Evolutionary conservation across 2,329 filamentous ascomycete species (phyloP).

Genomic region (Aspergillus sp.): DNA sequence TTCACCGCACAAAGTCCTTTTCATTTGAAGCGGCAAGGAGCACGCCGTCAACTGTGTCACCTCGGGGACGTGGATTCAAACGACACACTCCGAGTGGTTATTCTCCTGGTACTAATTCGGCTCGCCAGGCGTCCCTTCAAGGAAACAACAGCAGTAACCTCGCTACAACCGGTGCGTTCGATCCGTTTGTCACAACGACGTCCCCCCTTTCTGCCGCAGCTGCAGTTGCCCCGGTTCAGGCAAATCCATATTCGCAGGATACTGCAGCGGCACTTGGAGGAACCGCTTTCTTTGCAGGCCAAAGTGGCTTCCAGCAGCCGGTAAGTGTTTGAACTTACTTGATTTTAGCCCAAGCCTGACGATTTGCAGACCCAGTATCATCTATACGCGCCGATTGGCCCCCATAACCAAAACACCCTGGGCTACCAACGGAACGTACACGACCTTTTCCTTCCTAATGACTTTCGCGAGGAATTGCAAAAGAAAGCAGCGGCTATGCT

Average conservation of each 20-base stretch:
- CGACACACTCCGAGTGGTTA: slow-evolving; percentile 7
- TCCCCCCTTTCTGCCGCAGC: slow-evolving; percentile 44
- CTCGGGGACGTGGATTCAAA: slow-evolving; percentile 1
- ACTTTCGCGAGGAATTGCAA: slow-evolving; percentile 77
- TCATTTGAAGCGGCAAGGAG: slow-evolving; percentile 1
- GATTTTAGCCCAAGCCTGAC: slow-evolving; percentile 3
- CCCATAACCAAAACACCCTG: slow-evolving; percentile 69
- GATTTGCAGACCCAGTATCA: slow-evolving; percentile 69
- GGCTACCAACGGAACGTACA: slow-evolving; percentile 79
- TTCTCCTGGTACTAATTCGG: slow-evolving; percentile 10
- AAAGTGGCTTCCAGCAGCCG: slow-evolving; percentile 54
- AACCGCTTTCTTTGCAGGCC: slow-evolving; percentile 56
- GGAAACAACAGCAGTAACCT: slow-evolving; percentile 43
- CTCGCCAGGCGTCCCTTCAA: slow-evolving; percentile 24
- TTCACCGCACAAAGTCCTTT: slow-evolving; percentile 2
- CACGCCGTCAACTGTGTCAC: slow-evolving; percentile 1
- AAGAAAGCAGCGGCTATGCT: slow-evolving; percentile 77
- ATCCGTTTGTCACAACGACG: slow-evolving; percentile 55
- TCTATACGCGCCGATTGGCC: slow-evolving; percentile 77
- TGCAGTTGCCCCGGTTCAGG: slow-evolving; percentile 40
- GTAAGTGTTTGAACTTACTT: slow-evolving; percentile 30
- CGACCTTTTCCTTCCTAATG: slow-evolving; percentile 85
- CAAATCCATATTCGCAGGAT: slow-evolving; percentile 73
- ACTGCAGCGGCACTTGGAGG: slow-evolving; percentile 48
- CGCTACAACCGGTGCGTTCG: slow-evolving; percentile 45